Evolutionary conservation across 2,329 filamentous ascomycete species (phyloP).

Genomic region (Zopfia rhizophila): DNA sequence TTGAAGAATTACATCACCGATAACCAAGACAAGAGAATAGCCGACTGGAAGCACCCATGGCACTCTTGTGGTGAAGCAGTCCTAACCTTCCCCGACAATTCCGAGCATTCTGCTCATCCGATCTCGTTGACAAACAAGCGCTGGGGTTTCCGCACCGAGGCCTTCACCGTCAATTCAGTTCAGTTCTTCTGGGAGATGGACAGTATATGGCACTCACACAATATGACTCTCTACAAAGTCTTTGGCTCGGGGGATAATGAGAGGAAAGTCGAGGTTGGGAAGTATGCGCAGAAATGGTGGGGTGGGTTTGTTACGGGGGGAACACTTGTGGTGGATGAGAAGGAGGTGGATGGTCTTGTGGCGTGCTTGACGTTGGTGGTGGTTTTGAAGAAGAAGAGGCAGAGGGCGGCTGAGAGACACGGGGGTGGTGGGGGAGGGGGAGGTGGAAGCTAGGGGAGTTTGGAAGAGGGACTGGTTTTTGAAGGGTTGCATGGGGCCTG

Average conservation of each 20-base stretch:
- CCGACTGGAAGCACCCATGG: slow-evolving; percentile 33
- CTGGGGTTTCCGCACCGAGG: slow-evolving; percentile 29
- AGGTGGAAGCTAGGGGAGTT: slow-evolving; percentile 1
- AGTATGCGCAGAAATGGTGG: slow-evolving; percentile 40
- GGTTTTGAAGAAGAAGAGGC: slow-evolving; percentile 41
- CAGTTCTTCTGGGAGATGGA: slow-evolving; percentile 35
- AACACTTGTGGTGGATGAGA: slow-evolving; percentile 32
- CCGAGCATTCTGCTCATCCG: slow-evolving; percentile 22
- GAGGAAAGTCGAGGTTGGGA: slow-evolving; percentile 31
- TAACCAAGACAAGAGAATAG: slow-evolving; percentile 20
- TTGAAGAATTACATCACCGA: slow-evolving; percentile 29
- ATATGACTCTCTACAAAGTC: slow-evolving; percentile 36
- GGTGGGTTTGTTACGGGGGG: slow-evolving; percentile 32
- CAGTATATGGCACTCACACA: slow-evolving; percentile 27
- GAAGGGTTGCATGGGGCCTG: no score
- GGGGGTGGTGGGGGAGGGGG: slow-evolving; percentile 8
- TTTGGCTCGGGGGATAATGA: slow-evolving; percentile 22
- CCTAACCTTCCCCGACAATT: slow-evolving; percentile 31
- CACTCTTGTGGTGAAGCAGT: slow-evolving; percentile 26
- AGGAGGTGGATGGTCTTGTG: slow-evolving; percentile 30
- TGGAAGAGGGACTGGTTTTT: no score
- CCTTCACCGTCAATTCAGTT: slow-evolving; percentile 29
- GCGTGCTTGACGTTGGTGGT: slow-evolving; percentile 35
- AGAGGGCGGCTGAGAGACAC: slow-evolving; percentile 30
- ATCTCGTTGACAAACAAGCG: slow-evolving; percentile 27